Evolutionary conservation across 192 early-diverging fungal species (phyloP).

Genomic region (Linnemannia elongata): DNA sequence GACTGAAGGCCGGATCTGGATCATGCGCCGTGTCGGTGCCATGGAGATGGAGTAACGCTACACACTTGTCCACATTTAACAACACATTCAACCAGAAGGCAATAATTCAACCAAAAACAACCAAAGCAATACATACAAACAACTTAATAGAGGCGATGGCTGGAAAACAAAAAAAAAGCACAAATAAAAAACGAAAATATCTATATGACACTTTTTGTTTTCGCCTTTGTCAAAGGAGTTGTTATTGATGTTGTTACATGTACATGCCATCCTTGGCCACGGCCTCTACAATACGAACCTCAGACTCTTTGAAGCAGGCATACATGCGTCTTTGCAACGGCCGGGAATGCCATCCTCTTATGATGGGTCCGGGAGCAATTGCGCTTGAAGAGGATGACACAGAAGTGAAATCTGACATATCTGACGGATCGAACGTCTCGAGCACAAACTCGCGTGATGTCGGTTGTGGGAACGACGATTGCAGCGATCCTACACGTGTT

Average conservation of each 20-base stretch:
- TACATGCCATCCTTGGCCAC: conserved; percentile 47
- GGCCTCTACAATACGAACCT: conserved; percentile 39
- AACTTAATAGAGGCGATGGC: too few species aligned
- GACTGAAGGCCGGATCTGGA: conserved; percentile 44
- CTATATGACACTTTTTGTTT: not conserved
- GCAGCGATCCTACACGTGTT: conserved; percentile 41
- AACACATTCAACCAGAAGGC: not conserved
- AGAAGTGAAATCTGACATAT: not conserved
- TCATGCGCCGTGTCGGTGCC: conserved; percentile 39
- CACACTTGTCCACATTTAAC: not conserved
- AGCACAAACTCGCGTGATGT: conserved; percentile 69
- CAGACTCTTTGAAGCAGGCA: conserved; percentile 51
- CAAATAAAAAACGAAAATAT: too few species aligned
- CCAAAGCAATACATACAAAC: too few species aligned
- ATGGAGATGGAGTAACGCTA: not conserved
- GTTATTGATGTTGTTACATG: conserved; percentile 19
- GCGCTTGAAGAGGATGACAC: not conserved
- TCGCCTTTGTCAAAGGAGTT: not conserved
- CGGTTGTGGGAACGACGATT: conserved; percentile 63
- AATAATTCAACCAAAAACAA: too few species aligned
- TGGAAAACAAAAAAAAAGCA: too few species aligned
- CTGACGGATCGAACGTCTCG: conserved; percentile 32
- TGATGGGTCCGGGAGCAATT: not conserved
- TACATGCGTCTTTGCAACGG: conserved; percentile 47
- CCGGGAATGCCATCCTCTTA: conserved; percentile 15